These are phyloP conservation scores for Cytospora leucostoma DNA, from an alignment of 2,329 filamentous ascomycete genomes.

Conservation along the genomic window DNA sequence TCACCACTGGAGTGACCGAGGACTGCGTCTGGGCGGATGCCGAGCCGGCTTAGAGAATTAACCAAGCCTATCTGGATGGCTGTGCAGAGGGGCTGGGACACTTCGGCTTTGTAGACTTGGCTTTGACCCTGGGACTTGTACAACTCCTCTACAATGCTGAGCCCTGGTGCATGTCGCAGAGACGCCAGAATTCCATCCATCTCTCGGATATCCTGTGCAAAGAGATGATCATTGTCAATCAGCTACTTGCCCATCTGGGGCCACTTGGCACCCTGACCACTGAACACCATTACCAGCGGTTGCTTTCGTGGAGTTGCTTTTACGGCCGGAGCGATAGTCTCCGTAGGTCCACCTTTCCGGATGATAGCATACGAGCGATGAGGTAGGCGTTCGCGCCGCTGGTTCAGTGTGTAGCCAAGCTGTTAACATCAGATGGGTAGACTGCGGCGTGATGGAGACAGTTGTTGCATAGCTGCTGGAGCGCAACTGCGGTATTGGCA, in stretches of 20 bases:
- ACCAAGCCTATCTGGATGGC: conserved; percentile 49
- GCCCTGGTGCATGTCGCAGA: neutral
- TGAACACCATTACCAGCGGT: conserved; percentile 8
- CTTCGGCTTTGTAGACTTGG: neutral
- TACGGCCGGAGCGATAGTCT: too few relatives aligned
- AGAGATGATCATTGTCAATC: neutral
- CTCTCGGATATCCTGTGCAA: neutral
- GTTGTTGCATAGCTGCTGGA: neutral
- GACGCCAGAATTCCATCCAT: neutral
- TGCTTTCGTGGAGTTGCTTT: neutral
- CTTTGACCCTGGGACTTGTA: neutral
- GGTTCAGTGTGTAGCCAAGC: conserved; percentile 6
- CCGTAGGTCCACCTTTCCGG: too few relatives aligned
- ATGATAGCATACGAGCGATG: neutral
- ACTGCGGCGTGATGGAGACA: neutral
- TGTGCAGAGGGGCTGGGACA: conserved; percentile 49
- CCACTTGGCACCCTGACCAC: conserved; percentile 11
- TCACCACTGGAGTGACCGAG: conserved; percentile 45
- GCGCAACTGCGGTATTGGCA: conserved; percentile 2
- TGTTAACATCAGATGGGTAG: neutral
- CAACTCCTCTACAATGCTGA: neutral
- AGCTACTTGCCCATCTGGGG: neutral
- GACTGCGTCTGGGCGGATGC: conserved; percentile 36
- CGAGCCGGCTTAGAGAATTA: conserved; percentile 37
- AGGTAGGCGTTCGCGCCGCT: neutral